Percentiles rank a stretch among this genome's conserved stretches.
These are phyloP conservation scores for Eimeria falciformis DNA, from an alignment of 169 alveolate species.

Conservation along the genomic window DNA sequence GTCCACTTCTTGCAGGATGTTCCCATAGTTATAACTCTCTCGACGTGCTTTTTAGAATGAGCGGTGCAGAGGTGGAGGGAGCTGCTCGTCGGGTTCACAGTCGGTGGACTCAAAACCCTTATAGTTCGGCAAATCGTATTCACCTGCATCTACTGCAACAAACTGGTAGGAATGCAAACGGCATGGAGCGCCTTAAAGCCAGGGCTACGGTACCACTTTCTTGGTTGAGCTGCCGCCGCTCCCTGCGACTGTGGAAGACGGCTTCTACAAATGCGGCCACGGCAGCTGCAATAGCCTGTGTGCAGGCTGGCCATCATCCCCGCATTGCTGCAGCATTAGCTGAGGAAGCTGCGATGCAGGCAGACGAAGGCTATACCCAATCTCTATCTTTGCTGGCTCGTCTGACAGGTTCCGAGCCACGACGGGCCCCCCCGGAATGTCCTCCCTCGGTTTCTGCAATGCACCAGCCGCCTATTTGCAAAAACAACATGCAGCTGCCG, in stretches of 20 bases:
- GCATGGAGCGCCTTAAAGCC: neutral
- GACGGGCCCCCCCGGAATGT: neutral
- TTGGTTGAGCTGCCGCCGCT: conserved; percentile 9
- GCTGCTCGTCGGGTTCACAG: too few relatives aligned
- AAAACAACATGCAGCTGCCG: neutral
- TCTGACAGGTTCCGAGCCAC: neutral
- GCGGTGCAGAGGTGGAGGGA: too few relatives aligned
- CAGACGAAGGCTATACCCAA: neutral
- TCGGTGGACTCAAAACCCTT: neutral
- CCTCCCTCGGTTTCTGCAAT: neutral
- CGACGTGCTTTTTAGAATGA: too few relatives aligned
- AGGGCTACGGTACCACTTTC: neutral
- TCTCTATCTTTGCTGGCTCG: too few relatives aligned
- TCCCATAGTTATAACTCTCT: too few relatives aligned
- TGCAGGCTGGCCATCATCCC: neutral
- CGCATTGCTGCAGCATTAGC: conserved; percentile 12
- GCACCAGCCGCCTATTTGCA: neutral
- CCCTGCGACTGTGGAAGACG: neutral
- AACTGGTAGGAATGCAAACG: neutral
- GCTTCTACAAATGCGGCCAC: neutral
- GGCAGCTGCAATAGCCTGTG: neutral
- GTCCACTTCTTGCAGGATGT: too few relatives aligned
- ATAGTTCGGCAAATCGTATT: neutral
- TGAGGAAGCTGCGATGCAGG: neutral
- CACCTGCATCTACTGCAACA: neutral